Conservation (phyloP, 2,329 filamentous ascomycete species). For the Thielaviopsis populi region DNA sequence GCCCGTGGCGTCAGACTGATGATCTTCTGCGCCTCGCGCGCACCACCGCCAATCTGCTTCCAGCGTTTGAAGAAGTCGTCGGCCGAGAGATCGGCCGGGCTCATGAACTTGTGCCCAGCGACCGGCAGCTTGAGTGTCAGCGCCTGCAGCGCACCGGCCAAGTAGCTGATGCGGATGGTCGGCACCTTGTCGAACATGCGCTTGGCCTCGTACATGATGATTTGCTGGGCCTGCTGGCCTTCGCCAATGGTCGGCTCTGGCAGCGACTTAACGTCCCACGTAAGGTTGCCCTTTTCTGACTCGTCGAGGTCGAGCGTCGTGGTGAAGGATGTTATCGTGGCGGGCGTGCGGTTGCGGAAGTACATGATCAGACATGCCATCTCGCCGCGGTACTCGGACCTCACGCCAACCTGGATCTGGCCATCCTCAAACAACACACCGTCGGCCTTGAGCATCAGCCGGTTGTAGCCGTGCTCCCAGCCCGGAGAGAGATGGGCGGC, state of each 20-base stretch:
- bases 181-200: conserved; percentile 69
- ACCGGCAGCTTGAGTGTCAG: conserved; percentile 83
- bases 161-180: conserved; percentile 85
- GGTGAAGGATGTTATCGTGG: conserved; percentile 76
- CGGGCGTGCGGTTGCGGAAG: conserved; percentile 85
- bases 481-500: conserved; percentile 85
- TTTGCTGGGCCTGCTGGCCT: conserved; percentile 73
- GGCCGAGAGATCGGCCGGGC: conserved; percentile 65
- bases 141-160: conserved; percentile 84
- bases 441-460: conserved; percentile 62
- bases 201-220: conserved; percentile 84
- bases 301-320: conserved; percentile 78
- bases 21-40: conserved; percentile 76
- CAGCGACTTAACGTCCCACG: conserved; percentile 74
- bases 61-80: conserved; percentile 99
- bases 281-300: conserved; percentile 49
- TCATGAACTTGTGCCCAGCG: conserved; percentile 90
- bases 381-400: conserved; percentile 89
- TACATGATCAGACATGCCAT: conserved; percentile 92
- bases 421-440: conserved; percentile 90
- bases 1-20: conserved; percentile 47
- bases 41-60: conserved; percentile 89
- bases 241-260: conserved; percentile 68
- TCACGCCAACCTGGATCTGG: conserved; percentile 80
- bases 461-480: conserved; percentile 83